Conservation (phyloP, 108 stramenopile species). For the Pseudonitzschia multistriata region DNA sequence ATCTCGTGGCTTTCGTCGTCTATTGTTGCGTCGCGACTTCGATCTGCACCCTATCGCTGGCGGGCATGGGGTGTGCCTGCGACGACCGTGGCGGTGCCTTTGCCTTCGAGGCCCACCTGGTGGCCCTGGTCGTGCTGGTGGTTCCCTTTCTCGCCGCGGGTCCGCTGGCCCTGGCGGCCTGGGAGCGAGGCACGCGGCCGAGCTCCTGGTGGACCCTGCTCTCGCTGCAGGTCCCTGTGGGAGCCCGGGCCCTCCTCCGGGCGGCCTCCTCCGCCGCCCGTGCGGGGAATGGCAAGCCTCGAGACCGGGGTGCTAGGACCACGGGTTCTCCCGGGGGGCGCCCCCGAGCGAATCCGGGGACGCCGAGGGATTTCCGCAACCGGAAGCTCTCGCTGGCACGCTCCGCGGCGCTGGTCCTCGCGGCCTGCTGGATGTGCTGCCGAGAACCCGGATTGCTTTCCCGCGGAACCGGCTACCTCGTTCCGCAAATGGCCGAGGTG, state of each 20-base stretch:
- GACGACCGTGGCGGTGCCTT: neutral
- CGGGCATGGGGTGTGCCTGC: neutral
- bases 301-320: neutral
- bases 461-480: conserved; percentile 1
- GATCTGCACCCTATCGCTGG: neutral
- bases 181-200: conserved; percentile 16
- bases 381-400: neutral
- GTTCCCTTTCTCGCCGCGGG: conserved; percentile 12
- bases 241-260: neutral
- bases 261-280: too few species aligned
- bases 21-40: neutral
- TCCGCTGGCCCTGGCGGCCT: conserved; percentile 5
- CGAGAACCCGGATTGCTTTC: neutral
- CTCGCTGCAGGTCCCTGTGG: conserved; percentile 3
- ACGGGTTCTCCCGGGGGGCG: neutral
- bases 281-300: too few species aligned
- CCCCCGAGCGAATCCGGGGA: too few species aligned
- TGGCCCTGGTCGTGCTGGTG: neutral
- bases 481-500: neutral
- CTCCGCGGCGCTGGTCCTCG: neutral
- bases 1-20: neutral
- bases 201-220: conserved; percentile 17
- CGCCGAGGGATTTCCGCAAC: neutral
- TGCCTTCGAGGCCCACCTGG: conserved; percentile 4
- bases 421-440: neutral